Evolutionary conservation across 306 rosid genomes (phyloP), one percentile per base, ranked within the genome.

Genomic region (Castanopsis chinensis): DNA sequence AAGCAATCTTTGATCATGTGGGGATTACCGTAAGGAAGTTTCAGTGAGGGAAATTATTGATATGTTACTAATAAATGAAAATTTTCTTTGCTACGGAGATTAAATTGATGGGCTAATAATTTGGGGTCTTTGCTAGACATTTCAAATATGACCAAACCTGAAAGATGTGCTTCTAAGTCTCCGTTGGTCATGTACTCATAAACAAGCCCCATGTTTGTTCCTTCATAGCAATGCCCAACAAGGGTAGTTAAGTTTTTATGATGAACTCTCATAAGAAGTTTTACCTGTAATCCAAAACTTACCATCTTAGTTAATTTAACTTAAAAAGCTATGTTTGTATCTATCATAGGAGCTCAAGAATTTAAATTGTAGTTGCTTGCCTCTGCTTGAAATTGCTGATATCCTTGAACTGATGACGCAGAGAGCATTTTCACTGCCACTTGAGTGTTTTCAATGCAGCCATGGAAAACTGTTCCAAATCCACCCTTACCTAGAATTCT

Each of bases 391-490:
- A 85, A 90, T 75, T 88, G 88, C 32, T 85, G 78, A 73, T 81
- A 80, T 17, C 94, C 88, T 51, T 74, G 87, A 19, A 51, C 82
- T 25, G 92, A 71, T 10, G 89, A 67, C 32, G 74, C n/a, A 5
- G 90, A 84, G 68, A 86, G 87, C 75, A 86, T 71, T 85, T 90
- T 90, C 5, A 86, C 83, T 72, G 94, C 94, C 15, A 90, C 93
- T 82, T 80, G 77, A 80, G 69, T 77, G 51, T 77, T 84, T 9
- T 83, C 88, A 32, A 82, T 35, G 37, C 64, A 58, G 20, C 93
- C 93, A 67, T 87, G 76, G 75, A 76, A 89, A 45, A 87, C 93
- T 14, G 43, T 63, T 60, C 91, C 93, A 72, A 83, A 87, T 77
- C 89, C 91, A 65, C 91, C 91, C 57, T 54, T 81, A 9, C 89